These are phyloP conservation scores for Fragilariopsis cylindrus DNA, from an alignment of 108 stramenopile genomes.

Conservation along the genomic window DNA sequence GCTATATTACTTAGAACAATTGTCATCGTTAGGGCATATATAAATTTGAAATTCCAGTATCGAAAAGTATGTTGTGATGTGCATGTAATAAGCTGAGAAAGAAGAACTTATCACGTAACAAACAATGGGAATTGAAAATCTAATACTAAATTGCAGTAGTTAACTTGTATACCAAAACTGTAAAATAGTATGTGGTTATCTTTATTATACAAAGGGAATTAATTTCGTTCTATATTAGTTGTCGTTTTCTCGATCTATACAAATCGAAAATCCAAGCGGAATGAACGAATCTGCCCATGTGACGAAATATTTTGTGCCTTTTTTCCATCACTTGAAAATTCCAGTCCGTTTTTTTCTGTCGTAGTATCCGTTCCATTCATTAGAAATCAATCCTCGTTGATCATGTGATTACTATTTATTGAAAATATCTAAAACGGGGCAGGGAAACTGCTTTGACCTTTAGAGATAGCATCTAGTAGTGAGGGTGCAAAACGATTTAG, in stretches of 20 bases:
- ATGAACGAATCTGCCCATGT: not conserved
- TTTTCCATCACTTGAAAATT: not conserved
- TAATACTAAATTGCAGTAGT: slow-evolving; percentile 1
- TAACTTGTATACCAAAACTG: not conserved
- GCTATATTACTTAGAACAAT: too few species aligned
- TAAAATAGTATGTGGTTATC: not conserved
- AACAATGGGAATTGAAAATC: not conserved
- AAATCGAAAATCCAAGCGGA: not conserved
- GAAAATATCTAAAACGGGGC: slow-evolving; percentile 52
- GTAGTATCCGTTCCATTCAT: not conserved
- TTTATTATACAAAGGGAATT: not conserved
- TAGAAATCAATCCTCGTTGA: not conserved
- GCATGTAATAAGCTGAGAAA: not conserved
- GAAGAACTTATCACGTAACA: not conserved
- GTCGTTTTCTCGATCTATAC: not conserved
- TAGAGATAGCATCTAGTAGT: slow-evolving; percentile 45
- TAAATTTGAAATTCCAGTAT: not conserved
- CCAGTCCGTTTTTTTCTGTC: not conserved
- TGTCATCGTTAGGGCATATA: not conserved
- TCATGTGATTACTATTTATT: not conserved
- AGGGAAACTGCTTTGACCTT: slow-evolving; percentile 58
- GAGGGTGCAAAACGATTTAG: too few species aligned
- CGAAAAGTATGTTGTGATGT: not conserved
- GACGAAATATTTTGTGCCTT: not conserved
- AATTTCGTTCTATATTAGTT: too few species aligned